Evolutionary conservation across 345 rosid species (phyloP), one percentile per base, ranked within the genome.

Genomic region (Lagerstroemia speciosa): DNA sequence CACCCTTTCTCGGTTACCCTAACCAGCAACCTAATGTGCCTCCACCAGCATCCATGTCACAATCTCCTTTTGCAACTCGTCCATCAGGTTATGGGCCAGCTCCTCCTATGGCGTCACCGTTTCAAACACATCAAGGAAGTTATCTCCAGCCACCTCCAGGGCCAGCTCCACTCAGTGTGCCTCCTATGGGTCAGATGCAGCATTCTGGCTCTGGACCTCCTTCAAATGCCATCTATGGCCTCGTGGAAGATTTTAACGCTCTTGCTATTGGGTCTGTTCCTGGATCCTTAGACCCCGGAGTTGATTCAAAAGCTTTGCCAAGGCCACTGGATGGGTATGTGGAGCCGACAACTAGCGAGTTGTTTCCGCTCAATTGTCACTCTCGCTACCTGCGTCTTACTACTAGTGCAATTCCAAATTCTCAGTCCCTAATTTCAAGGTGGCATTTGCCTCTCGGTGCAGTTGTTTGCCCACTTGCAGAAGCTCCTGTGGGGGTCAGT

Each of bases 361-460:
- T 70, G 74, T 85, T 76, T 71, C 91, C 99, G 24, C 73, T 84
- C 89, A 95, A 92, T 80, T 90, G 99, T 69, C 72, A 84, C 74
- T 81, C 97, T 72, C 84, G 97, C 81, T 95, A 83, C 80, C 73
- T 95, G 53, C 82, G 97, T 67, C 91, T 95, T 70, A 92, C 97
- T 20, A 92, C 99, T 31, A 77, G 80, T 72, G 94, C 94, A 40
- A 87, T 92, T 55, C 99, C 98, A 19, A 87, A 82, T 80, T 90
- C 99, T 55, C 91, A 87, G 69, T 95, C 99, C 74, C 83, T 95
- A 76, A 85, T 73, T 66, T 87, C 99, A 60, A 87, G 97, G 87
- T 95, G 99, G 99, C 98, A 95, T 83, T 86, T 92, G 75, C 96
- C 98, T 64, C 87, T 95, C 61, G 98, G 98, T 74, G 99, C 99